Evolutionary conservation across 768 basidiomycete genomes (phyloP).

Genomic region (Agrocybe praecox): DNA sequence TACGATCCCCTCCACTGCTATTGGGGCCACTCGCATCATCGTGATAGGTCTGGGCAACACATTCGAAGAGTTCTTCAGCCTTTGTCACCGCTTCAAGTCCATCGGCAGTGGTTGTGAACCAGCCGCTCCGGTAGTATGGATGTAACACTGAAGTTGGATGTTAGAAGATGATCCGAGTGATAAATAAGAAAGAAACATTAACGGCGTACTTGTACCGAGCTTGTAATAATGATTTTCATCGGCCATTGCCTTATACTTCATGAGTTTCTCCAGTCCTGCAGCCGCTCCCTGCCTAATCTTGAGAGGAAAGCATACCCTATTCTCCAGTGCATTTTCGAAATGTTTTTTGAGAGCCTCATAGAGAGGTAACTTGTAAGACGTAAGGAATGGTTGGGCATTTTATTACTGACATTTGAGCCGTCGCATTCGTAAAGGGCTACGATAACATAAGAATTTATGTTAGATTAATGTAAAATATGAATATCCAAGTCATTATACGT

Average conservation of each 20-base stretch:
- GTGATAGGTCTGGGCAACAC: constrained; percentile 2
- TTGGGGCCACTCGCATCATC: neutral
- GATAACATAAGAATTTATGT: too few relatives aligned
- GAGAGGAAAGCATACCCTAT: neutral
- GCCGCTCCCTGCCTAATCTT: constrained; percentile 20
- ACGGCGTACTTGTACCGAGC: constrained; percentile 29
- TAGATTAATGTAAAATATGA: too few relatives aligned
- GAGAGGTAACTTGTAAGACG: constrained; percentile 33
- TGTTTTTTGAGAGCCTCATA: constrained; percentile 26
- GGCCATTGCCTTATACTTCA: constrained; percentile 24
- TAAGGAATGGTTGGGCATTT: constrained; percentile 6
- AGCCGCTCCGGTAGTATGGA: constrained; percentile 23
- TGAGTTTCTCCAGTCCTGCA: constrained; percentile 27
- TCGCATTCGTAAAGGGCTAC: neutral
- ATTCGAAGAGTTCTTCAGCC: neutral
- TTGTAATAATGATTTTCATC: constrained; percentile 25
- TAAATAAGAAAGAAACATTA: neutral
- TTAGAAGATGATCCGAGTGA: neutral
- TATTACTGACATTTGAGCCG: neutral
- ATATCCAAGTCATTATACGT: neutral
- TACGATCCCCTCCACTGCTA: neutral
- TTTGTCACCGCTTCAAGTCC: constrained; percentile 2
- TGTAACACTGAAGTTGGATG: constrained; percentile 19
- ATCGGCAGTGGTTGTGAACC: constrained; percentile 16
- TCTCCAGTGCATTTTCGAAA: constrained; percentile 8